Base-by-base conservation (phyloP, 495 filamentous ascomycete species). In the Trichoderma erinaceum region DNA sequence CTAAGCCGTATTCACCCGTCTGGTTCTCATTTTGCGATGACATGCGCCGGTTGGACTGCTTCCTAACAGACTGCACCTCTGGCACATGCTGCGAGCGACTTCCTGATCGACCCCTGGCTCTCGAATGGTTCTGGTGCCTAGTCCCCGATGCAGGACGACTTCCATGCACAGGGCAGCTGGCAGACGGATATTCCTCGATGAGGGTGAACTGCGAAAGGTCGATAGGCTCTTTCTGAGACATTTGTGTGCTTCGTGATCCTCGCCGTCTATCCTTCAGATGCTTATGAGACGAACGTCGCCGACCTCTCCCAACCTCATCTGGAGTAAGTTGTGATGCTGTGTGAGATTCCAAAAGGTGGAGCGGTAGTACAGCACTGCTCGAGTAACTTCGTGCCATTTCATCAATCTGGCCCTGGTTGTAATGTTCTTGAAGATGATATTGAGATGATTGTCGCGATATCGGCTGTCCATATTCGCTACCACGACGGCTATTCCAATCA, bases 191-290 rank as follows among this genome's bases (percentile, higher is more conserved):
- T 21, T 65, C 63, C 25, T 65, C 63, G 32, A 65, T 65, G n/a
- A 65, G 63, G 12, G 35, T 65, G 35, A 65, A 65, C 12, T 65
- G 63, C 21, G 63, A 65, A 10, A 65, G 63, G 41, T 65, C 63
- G 32, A 65, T 21, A 1, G 13, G 32, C 23, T 65, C 63, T 18
- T 21, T 27, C 0, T 61, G 25, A n/a, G 56, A 61, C 11, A 61
- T 27, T 13, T 61, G 56, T 10, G 56, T 61, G 8, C 56, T 21
- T 13, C 56, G 23, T 21, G 56, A 61, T 13, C 23, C 56, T 12
- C 56, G 56, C 12, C 56, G 56, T 18, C 23, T 21, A 29, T 61
- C 56, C 7, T 32, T 61, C 12, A 4, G 56, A 3, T 61, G 56
- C 27, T 32, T 61, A 21, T 61, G 56, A 23, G 56, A 27, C 5